These are phyloP conservation scores for Pelargonium australe DNA, from an alignment of 441 rosid species.

Conservation along the genomic window DNA sequence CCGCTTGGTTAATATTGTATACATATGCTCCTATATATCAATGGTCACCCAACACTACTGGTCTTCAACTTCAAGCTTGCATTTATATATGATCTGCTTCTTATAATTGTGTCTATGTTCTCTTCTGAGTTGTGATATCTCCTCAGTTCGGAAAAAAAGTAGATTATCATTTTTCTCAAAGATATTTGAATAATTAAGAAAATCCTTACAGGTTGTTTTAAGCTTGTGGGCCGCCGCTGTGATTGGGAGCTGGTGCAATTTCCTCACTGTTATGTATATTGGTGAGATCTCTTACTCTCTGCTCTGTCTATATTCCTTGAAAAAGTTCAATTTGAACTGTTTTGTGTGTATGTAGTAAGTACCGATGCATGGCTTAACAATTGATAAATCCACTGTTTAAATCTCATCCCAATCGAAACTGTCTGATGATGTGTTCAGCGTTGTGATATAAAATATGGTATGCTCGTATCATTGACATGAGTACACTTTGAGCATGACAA, in stretches of 20 bases:
- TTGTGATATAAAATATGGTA: too few species aligned
- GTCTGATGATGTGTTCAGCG: too few species aligned
- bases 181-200: constrained; percentile 6
- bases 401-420: too few species aligned
- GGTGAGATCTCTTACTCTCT: constrained; percentile 41
- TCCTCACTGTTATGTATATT: constrained; percentile 70
- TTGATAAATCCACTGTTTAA: too few species aligned
- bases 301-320: neutral
- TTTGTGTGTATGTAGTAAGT: neutral
- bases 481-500: too few species aligned
- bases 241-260: constrained; percentile 92
- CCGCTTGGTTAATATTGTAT: neutral
- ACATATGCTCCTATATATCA: neutral
- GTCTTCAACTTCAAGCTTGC: neutral
- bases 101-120: neutral
- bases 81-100: constrained; percentile 6
- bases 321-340: neutral
- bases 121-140: too few species aligned
- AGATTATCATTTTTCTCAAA: neutral
- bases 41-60: neutral
- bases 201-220: constrained; percentile 41
- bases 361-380: too few species aligned
- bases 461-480: too few species aligned
- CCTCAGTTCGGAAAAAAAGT: neutral
- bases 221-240: constrained; percentile 71